These are phyloP conservation scores for Schoenoplectus triqueter DNA, from an alignment of 202 grass and related monocot genomes.

Conservation along the genomic window DNA sequence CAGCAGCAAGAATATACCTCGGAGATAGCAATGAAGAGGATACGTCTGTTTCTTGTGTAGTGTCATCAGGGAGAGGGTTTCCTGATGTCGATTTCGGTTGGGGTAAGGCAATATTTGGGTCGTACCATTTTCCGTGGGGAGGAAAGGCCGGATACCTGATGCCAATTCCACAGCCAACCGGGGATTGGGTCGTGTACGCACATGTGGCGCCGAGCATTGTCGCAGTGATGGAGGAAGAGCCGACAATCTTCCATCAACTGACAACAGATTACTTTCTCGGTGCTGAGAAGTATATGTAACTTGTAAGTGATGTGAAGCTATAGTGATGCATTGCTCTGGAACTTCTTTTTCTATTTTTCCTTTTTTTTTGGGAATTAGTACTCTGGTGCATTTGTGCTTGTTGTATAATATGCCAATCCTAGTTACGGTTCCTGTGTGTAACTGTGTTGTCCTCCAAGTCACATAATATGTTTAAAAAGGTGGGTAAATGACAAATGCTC, in stretches of 20 bases:
- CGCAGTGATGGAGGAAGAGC: slow-evolving; percentile 60
- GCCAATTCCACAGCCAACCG: slow-evolving; percentile 74
- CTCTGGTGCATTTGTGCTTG: slow-evolving; percentile 14
- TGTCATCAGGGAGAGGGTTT: slow-evolving; percentile 71
- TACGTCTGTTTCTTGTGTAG: slow-evolving; percentile 44
- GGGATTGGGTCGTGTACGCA: slow-evolving; percentile 74
- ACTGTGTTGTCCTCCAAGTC: neutral
- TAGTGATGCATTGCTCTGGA: neutral
- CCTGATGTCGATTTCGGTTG: slow-evolving; percentile 75
- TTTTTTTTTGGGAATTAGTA: neutral
- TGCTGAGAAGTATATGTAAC: neutral
- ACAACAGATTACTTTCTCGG: slow-evolving; percentile 47
- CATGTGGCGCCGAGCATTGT: slow-evolving; percentile 51
- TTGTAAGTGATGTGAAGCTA: neutral
- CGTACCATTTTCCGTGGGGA: slow-evolving; percentile 92
- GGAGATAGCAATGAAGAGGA: slow-evolving; percentile 38
- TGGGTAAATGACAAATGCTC: too few species aligned
- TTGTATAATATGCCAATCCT: neutral
- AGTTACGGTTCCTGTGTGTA: neutral
- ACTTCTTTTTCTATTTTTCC: too few species aligned
- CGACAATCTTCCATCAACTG: slow-evolving; percentile 50
- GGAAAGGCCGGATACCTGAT: slow-evolving; percentile 65
- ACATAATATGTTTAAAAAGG: neutral
- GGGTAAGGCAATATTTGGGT: slow-evolving; percentile 68
- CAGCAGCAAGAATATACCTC: slow-evolving; percentile 48